Percentiles rank a stretch among this genome's conserved stretches.
These are phyloP conservation scores for Cupressus sempervirens DNA, from an alignment of 75 land plant genomes.

Conservation along the genomic window DNA sequence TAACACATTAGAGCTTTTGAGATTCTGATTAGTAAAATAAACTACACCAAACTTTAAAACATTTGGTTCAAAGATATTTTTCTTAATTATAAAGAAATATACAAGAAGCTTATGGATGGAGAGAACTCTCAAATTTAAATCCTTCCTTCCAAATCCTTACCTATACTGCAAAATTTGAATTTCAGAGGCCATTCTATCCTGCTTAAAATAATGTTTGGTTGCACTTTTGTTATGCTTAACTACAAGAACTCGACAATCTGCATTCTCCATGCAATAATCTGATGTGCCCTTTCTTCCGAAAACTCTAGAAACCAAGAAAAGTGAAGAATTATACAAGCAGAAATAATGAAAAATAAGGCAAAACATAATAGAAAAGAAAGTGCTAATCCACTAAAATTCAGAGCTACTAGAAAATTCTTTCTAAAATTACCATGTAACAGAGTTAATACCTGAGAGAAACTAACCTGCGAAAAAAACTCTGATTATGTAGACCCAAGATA, in stretches of 20 bases:
- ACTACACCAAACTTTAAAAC: background rate
- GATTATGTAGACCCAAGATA: conserved; percentile 57
- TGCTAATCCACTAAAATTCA: background rate
- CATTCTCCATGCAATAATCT: conserved; percentile 2
- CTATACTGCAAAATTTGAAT: conserved; percentile 6
- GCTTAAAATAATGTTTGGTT: background rate
- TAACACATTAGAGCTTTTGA: background rate
- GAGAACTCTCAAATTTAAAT: background rate
- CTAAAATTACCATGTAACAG: background rate
- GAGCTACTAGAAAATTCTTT: background rate
- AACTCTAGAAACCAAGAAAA: background rate
- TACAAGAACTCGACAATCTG: conserved; percentile 1
- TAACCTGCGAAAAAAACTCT: conserved; percentile 55
- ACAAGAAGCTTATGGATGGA: background rate
- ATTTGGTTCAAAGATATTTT: background rate
- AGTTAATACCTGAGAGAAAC: background rate
- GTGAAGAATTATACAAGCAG: background rate
- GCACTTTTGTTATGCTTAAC: background rate
- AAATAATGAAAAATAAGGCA: background rate
- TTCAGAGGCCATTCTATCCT: background rate
- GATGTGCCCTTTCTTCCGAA: conserved; percentile 2
- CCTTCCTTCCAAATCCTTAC: background rate
- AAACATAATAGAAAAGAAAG: background rate
- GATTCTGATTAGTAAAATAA: background rate
- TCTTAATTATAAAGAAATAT: background rate